These are phyloP conservation scores for Alternaria sp. DNA, from an alignment of 2,329 filamentous ascomycete genomes.

Conservation along the genomic window DNA sequence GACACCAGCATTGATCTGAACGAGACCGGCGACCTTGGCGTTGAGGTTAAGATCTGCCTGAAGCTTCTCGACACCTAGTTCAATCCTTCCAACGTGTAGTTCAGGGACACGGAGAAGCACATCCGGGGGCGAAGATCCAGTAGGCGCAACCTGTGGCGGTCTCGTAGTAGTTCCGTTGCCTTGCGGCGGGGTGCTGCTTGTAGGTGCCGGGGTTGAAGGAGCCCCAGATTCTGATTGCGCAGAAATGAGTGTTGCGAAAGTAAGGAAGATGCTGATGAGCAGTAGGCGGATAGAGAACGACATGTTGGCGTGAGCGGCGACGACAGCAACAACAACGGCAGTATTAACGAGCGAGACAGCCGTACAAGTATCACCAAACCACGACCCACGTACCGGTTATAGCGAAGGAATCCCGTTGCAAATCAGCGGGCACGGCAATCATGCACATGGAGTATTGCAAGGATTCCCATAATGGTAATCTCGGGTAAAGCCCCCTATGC, in stretches of 20 bases:
- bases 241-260: constrained; percentile 33
- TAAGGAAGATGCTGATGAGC: constrained; percentile 37
- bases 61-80: constrained; percentile 66
- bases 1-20: constrained; percentile 60
- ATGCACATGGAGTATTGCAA: constrained; percentile 25
- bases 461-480: constrained; percentile 37
- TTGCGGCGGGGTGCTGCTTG: constrained; percentile 28
- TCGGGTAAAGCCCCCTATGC: constrained; percentile 43
- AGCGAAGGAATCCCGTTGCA: constrained; percentile 21
- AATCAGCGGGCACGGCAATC: constrained; percentile 17
- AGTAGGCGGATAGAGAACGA: constrained; percentile 44
- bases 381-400: constrained; percentile 21
- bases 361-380: constrained; percentile 21
- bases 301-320: constrained; percentile 27
- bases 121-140: constrained; percentile 56
- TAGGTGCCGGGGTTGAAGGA: constrained; percentile 35
- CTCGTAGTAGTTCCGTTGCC: constrained; percentile 26
- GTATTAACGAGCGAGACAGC: constrained; percentile 17
- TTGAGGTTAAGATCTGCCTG: constrained; percentile 66
- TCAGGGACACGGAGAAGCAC: constrained; percentile 65
- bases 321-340: constrained; percentile 20
- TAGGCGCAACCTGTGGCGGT: constrained; percentile 33
- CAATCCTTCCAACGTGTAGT: constrained; percentile 65
- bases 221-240: constrained; percentile 31
- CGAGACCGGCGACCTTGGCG: constrained; percentile 65